A percentile compares a stretch with the other conserved stretches of the same genome.
Conservation (phyloP, 2,329 filamentous ascomycete species). For the Paecilomyces dactylethromorphus region DNA sequence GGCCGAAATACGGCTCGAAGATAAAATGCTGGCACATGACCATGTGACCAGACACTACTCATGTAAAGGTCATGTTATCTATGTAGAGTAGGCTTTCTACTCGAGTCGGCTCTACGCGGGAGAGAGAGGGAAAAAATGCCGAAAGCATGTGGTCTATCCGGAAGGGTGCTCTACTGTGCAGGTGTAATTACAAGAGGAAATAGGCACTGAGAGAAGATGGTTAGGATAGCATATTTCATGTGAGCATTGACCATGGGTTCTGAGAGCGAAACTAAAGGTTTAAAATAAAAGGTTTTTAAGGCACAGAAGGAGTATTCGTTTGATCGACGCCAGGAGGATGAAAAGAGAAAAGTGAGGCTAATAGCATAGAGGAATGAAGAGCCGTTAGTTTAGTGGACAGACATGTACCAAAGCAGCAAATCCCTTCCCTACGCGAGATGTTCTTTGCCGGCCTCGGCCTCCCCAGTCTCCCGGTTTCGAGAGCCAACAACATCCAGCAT, state of each 20-base stretch:
- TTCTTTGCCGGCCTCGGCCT: constrained; percentile 24
- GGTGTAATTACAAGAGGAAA: not conserved
- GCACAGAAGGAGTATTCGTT: constrained; percentile 17
- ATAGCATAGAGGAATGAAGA: constrained; percentile 34
- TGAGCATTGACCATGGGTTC: not conserved
- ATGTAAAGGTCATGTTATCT: no score
- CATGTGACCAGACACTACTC: not conserved
- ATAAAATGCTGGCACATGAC: not conserved
- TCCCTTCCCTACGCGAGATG: constrained; percentile 18
- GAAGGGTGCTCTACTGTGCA: no score
- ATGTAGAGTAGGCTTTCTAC: no score
- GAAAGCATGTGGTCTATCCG: no score
- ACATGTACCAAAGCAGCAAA: constrained; percentile 25
- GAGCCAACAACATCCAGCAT: constrained; percentile 14
- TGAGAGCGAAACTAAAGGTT: not conserved
- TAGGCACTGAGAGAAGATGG: not conserved
- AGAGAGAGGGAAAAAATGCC: no score
- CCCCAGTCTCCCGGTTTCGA: constrained; percentile 15
- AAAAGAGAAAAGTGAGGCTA: constrained; percentile 33
- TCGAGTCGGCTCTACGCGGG: no score
- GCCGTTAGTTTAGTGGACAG: constrained; percentile 25
- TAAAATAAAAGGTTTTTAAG: constrained; percentile 18
- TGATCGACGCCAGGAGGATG: constrained; percentile 23
- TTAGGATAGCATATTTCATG: not conserved
- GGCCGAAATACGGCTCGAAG: not conserved